Percentiles rank a stretch among this genome's conserved stretches.
These are phyloP conservation scores for Cryptococcus amylolentus DNA, from an alignment of 1,284 basidiomycete genomes.

Conservation along the genomic window DNA sequence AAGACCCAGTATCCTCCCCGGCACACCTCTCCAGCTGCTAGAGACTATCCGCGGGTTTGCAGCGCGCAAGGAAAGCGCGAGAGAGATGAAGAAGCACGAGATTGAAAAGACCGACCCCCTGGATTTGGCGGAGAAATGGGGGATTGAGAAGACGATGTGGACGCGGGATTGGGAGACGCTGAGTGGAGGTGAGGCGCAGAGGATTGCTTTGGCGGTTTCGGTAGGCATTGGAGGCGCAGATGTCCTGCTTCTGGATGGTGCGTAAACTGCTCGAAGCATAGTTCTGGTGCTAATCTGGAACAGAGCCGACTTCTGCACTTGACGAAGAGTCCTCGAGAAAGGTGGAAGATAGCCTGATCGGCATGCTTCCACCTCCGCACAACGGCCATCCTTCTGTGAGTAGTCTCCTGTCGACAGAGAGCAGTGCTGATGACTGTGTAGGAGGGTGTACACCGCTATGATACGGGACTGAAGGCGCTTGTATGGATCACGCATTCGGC, in stretches of 20 bases:
- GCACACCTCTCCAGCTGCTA: conserved; percentile 71
- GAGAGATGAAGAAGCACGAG: conserved; percentile 8
- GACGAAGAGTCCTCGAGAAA: conserved; percentile 63
- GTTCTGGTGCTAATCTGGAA: background rate
- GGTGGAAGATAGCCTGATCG: conserved; percentile 63
- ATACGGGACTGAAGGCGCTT: conserved; percentile 59
- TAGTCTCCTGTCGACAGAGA: background rate
- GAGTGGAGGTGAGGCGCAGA: conserved; percentile 77
- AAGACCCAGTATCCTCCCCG: conserved; percentile 73
- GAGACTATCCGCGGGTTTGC: conserved; percentile 57
- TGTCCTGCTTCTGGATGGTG: conserved; percentile 77
- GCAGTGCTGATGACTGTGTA: background rate
- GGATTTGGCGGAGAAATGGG: conserved; percentile 64
- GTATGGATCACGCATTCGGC: conserved; percentile 84
- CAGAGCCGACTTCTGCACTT: conserved; percentile 82
- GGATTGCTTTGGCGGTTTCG: conserved; percentile 71
- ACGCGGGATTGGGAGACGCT: conserved; percentile 69
- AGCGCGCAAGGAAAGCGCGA: background rate
- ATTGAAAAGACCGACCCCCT: conserved; percentile 51
- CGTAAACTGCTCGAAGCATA: conserved; percentile 27
- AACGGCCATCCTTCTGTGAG: conserved; percentile 11
- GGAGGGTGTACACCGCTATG: conserved; percentile 12
- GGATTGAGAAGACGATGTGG: conserved; percentile 66
- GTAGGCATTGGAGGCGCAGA: conserved; percentile 70
- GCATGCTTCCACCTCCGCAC: conserved; percentile 51